Percentiles rank a stretch among this genome's conserved stretches.
These are phyloP conservation scores for Tilletia indica DNA, from an alignment of 1,284 basidiomycete species.

Conservation along the genomic window DNA sequence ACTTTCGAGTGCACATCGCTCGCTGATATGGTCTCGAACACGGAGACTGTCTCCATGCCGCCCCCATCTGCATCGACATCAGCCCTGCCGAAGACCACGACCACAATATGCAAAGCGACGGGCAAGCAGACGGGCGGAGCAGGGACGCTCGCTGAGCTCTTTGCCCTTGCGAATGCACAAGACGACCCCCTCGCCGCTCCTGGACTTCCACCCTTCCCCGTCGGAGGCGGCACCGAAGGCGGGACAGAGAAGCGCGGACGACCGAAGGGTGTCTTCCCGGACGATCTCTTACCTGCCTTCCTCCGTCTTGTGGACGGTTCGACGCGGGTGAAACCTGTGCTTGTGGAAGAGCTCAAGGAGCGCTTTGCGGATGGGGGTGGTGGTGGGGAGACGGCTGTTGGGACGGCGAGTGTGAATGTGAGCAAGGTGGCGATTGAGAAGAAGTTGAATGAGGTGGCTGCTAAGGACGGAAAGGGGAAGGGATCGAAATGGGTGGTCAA, in stretches of 20 bases:
- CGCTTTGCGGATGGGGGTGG: constrained; percentile 32
- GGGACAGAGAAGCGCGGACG: background rate
- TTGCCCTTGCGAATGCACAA: constrained; percentile 7
- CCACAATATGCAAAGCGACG: background rate
- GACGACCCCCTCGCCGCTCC: constrained; percentile 12
- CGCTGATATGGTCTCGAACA: background rate
- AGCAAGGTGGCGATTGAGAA: constrained; percentile 44
- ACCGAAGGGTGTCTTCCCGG: constrained; percentile 23
- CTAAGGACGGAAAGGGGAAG: constrained; percentile 36
- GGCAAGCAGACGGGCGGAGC: constrained; percentile 22
- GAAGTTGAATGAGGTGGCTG: constrained; percentile 34
- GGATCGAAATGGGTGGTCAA: constrained; percentile 38
- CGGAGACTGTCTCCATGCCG: background rate
- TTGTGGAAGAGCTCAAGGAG: constrained; percentile 46
- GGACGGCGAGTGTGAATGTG: constrained; percentile 20
- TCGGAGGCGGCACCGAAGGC: background rate
- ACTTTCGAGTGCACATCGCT: constrained; percentile 30
- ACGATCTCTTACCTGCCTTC: constrained; percentile 35
- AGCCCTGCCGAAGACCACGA: background rate
- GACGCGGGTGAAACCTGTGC: constrained; percentile 39
- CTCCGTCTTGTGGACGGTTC: constrained; percentile 37
- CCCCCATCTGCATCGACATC: background rate
- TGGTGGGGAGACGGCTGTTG: background rate
- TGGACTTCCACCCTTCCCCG: background rate
- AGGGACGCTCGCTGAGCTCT: constrained; percentile 12